Percentiles rank a stretch among this genome's conserved stretches.
phyloP scores from a whole-genome alignment of 208 protist genomes.

The Balamuthia mandrillaris region DNA sequence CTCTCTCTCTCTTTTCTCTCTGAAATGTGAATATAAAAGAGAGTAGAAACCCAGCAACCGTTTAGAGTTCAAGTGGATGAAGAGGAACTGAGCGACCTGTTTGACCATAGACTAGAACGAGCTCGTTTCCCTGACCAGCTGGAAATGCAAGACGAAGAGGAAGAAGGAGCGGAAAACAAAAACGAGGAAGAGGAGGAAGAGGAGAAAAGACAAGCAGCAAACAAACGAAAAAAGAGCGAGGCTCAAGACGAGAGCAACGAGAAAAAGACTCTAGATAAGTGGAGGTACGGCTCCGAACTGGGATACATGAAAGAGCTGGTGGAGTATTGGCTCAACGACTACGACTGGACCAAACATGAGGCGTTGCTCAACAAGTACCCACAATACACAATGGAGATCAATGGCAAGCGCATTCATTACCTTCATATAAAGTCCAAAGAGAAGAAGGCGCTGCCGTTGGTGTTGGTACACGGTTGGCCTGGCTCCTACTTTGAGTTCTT shows the following conservation, averaged over 20 bases:
- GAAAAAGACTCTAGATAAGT: not conserved
- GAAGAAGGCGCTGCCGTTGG: not conserved
- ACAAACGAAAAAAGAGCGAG: not conserved
- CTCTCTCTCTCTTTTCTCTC: not conserved
- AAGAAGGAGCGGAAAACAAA: not conserved
- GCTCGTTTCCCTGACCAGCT: conserved; percentile 24
- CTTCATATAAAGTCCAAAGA: not conserved
- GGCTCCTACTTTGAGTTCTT: conserved; percentile 31
- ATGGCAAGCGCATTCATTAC: not conserved
- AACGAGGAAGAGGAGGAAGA: not conserved
- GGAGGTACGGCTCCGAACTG: not conserved
- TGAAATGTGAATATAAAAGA: not conserved
- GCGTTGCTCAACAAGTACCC: conserved; percentile 10
- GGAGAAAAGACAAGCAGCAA: too few species aligned
- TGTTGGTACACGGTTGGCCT: conserved; percentile 19
- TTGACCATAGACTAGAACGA: not conserved
- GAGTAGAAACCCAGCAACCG: not conserved
- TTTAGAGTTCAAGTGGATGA: conserved; percentile 18
- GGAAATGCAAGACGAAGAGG: not conserved
- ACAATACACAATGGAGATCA: conserved; percentile 33
- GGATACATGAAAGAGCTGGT: conserved; percentile 16
- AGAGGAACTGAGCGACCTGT: conserved; percentile 21
- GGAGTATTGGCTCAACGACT: conserved; percentile 29
- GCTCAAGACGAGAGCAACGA: too few species aligned
- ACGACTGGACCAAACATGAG: conserved; percentile 34